Evolutionary conservation across 495 filamentous ascomycete species (phyloP).

Genomic region (Aspergillus cristatus): DNA sequence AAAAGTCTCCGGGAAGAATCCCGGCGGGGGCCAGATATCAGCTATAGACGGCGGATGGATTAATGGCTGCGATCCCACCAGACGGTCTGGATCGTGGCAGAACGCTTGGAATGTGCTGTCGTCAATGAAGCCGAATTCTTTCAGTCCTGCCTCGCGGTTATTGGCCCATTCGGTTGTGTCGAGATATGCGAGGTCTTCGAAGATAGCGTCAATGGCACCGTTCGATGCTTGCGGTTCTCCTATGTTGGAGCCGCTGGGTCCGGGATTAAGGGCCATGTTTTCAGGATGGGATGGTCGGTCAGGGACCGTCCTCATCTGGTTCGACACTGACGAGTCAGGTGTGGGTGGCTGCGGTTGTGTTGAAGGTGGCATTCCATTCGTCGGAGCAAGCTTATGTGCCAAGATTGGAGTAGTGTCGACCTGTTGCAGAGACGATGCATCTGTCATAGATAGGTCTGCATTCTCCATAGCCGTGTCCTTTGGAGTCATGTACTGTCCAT

Average conservation of each 20-base stretch:
- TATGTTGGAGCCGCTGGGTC: slow-evolving; percentile 4
- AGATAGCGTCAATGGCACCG: slow-evolving; percentile 48
- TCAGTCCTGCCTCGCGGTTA: slow-evolving; percentile 43
- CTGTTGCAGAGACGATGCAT: slow-evolving; percentile 13
- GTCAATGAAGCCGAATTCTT: slow-evolving; percentile 52
- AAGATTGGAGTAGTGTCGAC: slow-evolving; percentile 7
- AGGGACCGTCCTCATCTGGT: slow-evolving; percentile 11
- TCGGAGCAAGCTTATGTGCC: slow-evolving; percentile 17
- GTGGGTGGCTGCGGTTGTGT: slow-evolving; percentile 22
- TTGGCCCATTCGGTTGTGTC: slow-evolving; percentile 50
- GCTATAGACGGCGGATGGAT: slow-evolving; percentile 37
- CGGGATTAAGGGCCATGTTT: slow-evolving; percentile 7
- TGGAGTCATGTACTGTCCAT: slow-evolving; percentile 28
- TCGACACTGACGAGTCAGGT: slow-evolving; percentile 22
- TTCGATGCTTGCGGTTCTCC: slow-evolving; percentile 5
- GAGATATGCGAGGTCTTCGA: slow-evolving; percentile 54
- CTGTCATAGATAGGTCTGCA: slow-evolving; percentile 19
- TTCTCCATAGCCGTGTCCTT: slow-evolving; percentile 30
- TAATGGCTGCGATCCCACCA: slow-evolving; percentile 31
- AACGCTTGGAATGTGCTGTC: slow-evolving; percentile 45
- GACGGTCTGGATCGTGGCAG: slow-evolving; percentile 44
- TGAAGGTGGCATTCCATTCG: slow-evolving; percentile 15
- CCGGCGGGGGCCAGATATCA: slow-evolving; percentile 40
- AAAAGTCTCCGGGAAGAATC: slow-evolving; percentile 40
- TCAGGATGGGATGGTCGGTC: slow-evolving; percentile 13